Evolutionary conservation across 305 asterid genomes (phyloP).

Genomic region (Rubia tinctorum): DNA sequence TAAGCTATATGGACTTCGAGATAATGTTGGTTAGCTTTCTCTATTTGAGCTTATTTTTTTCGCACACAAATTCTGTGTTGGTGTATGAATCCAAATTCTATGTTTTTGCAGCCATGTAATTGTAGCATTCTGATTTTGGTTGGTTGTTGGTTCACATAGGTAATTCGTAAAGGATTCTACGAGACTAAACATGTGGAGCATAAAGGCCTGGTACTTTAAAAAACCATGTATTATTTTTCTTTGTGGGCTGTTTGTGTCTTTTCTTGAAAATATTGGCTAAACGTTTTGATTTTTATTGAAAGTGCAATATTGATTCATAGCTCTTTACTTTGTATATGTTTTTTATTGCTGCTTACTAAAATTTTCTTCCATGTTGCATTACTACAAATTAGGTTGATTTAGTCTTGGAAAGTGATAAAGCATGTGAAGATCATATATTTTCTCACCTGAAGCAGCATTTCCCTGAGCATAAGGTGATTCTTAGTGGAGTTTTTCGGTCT

Average conservation of each 20-base stretch:
- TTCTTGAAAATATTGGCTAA: neutral
- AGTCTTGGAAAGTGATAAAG: slow-evolving; percentile 95
- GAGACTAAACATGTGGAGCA: slow-evolving; percentile 84
- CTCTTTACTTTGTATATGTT: neutral
- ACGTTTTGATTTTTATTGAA: neutral
- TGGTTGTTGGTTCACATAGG: slow-evolving; percentile 25
- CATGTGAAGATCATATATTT: slow-evolving; percentile 80
- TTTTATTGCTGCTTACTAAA: neutral
- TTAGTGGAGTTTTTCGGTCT: neutral
- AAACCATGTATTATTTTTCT: neutral
- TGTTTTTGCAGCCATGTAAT: too few relatives aligned
- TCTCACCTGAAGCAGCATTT: slow-evolving; percentile 50
- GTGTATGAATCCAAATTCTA: too few relatives aligned
- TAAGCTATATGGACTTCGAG: too few relatives aligned
- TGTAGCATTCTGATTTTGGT: slow-evolving; percentile 12
- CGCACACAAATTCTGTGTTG: too few relatives aligned
- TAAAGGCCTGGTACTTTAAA: slow-evolving; percentile 63
- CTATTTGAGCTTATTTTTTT: too few relatives aligned
- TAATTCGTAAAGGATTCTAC: slow-evolving; percentile 73
- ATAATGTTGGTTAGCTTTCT: too few relatives aligned
- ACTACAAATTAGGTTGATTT: slow-evolving; percentile 67
- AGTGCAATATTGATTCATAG: neutral
- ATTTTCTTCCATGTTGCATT: neutral
- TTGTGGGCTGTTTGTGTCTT: slow-evolving; percentile 6
- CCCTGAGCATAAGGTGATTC: slow-evolving; percentile 74